Evolutionary conservation across 2,329 filamentous ascomycete genomes (phyloP), one percentile per base, ranked within the genome.

Genomic region (Grosmannia huntii): DNA sequence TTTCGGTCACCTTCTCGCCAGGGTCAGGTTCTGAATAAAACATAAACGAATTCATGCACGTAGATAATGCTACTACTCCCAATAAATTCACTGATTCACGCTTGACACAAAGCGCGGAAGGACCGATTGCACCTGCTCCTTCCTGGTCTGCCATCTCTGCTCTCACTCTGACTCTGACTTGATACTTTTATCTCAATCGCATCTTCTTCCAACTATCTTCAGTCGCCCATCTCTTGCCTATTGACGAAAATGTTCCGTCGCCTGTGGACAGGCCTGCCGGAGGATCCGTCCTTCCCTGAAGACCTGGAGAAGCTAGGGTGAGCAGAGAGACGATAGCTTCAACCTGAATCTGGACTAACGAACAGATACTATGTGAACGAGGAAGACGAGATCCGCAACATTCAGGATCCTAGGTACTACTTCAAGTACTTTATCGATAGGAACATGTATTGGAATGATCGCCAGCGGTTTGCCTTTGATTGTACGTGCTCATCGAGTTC

Each of bases 331-430:
- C 14, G 23, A n/a, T 31, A n/a, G 38, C 31, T 56, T 27, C 21
- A 16, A 10, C 27, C 36, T 33, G 25, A 52, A 10, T 1, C 50
- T 12, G 4, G 27, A n/a, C 56, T 53, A 19, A 53, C 49, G 9
- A 5, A 23, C 60, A 91, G 89, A 50, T 95, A 90, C 71, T 91
- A 89, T 68, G 71, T 95, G 71, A 90, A 89, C 64, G 77, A 84
- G 0, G 71, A 83, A 0, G 89, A 92, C 64, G 83, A 92, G 66
- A 80, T 96, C 61, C 84, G 87, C 53, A 84, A 77, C 61, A 85
- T 88, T 57, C 74, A 79, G 25, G 74, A 89, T 41, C 84, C 86
- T 0, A 77, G 85, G 31, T 75, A 79, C 63, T 85, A 84, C 67
- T 95, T 89, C 75, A 80, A 88, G 64, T 96, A 80, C 76, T 85